Base-by-base conservation (phyloP, 2,329 filamentous ascomycete genomes). In the Ophiostoma triangulosporum region DNA sequence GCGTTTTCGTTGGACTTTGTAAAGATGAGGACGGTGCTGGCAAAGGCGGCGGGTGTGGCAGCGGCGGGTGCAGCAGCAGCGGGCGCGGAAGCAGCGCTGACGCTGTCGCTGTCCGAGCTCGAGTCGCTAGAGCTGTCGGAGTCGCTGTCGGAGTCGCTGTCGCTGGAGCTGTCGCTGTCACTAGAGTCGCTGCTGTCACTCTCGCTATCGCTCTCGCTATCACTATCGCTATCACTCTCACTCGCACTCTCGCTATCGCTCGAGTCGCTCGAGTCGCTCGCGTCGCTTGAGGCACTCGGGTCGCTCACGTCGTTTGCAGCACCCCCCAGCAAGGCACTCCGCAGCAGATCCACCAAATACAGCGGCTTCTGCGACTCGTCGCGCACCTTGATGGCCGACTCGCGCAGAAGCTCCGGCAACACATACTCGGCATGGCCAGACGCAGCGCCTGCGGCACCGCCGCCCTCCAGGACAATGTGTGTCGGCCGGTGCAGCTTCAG, bases 1-100 rank as follows among this genome's bases (percentile, higher is more conserved):
- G 91, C 88, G 17, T 84, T 81, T 65, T 95, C 89, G 64, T 91
- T 95, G 54, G 87, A 94, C 61, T 88, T 88, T 48, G 89, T 90
- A 65, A 97, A 97, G 59, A 97, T 81, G 33, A 97, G 75, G 11
- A 84, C 80, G 3, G 70, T 70, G 29, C 73, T 69, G 17, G 65
- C 60, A 57, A 68, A 64, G 31, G 50, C 22, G 4, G 20, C 14
- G 2, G 14, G 12, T 7, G 17, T 51, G 32, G 20, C 17, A 2
- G 27, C 7, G 24, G 8, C 17, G 5, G 38, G 32, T 31, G 46
- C 22, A 4, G 22, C 7, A 27, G 32, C 22, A 4, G 26, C n/a
- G 9, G n/a, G 9, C 20, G 17, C 24, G n/a, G 27, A n/a, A 33
- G 26, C 24, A 22, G 53, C 31, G 33, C 24, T 48, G 26, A 33